These are phyloP conservation scores for Neonectria sp. DNA, from an alignment of 2,329 filamentous ascomycete species.

Conservation along the genomic window DNA sequence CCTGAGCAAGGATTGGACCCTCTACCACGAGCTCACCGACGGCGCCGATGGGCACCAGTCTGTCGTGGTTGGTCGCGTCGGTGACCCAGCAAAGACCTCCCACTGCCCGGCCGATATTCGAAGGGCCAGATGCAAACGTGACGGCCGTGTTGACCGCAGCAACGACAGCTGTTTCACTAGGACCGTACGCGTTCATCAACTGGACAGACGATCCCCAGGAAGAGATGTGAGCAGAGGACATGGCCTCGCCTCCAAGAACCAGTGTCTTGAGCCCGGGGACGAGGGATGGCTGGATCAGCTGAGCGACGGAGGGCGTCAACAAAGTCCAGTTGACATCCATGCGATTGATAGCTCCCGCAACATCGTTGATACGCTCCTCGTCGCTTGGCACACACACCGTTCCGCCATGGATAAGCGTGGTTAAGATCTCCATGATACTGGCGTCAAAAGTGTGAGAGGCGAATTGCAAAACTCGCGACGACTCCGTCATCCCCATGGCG, in stretches of 20 bases:
- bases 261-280: not conserved
- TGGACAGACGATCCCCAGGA: not conserved
- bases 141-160: not conserved
- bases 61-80: conserved; percentile 49
- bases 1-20: conserved; percentile 23
- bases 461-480: conserved; percentile 32
- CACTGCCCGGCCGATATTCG: conserved; percentile 29
- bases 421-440: conserved; percentile 31
- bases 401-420: conserved; percentile 53
- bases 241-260: not conserved
- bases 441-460: conserved; percentile 42
- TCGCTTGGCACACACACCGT: conserved; percentile 69
- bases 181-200: conserved; percentile 9
- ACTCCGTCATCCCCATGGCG: conserved; percentile 21
- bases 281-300: conserved; percentile 26
- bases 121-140: conserved; percentile 7
- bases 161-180: not conserved
- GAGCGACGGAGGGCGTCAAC: conserved; percentile 63
- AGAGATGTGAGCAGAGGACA: not conserved
- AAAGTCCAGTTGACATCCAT: conserved; percentile 45
- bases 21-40: conserved; percentile 24
- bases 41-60: conserved; percentile 38
- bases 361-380: conserved; percentile 63
- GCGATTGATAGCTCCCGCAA: conserved; percentile 60
- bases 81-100: conserved; percentile 55